phyloP scores from a whole-genome alignment of 345 rosid species.

The Brassica napus region DNA sequence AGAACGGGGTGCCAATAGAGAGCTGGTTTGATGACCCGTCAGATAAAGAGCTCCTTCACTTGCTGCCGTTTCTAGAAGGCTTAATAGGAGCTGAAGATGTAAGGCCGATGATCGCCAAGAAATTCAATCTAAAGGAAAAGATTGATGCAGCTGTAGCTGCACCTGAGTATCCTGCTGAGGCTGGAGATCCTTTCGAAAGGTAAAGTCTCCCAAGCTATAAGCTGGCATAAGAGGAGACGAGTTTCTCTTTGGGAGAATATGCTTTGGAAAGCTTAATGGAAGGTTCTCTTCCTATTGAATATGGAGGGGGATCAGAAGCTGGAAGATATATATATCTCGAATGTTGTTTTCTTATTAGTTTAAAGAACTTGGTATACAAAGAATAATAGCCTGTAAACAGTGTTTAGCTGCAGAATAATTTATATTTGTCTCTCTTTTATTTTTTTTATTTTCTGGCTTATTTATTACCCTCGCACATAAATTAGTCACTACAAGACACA shows the following conservation, averaged over 20 bases:
- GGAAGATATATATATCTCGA: constrained; percentile 5
- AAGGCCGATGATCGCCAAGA: constrained; percentile 76
- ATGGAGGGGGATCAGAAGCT: constrained; percentile 2
- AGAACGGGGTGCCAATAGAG: constrained; percentile 95
- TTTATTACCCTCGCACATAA: constrained; percentile 4
- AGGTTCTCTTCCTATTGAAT: constrained; percentile 10
- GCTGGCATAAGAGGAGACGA: neutral
- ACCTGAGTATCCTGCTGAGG: constrained; percentile 52
- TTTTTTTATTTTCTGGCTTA: neutral
- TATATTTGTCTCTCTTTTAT: constrained; percentile 7
- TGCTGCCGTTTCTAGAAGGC: constrained; percentile 91
- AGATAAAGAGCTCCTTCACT: constrained; percentile 75
- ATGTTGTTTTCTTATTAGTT: constrained; percentile 40
- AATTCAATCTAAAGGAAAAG: constrained; percentile 76
- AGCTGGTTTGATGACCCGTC: constrained; percentile 93
- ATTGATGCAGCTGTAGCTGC: constrained; percentile 62
- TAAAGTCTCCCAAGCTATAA: constrained; percentile 20
- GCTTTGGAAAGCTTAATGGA: constrained; percentile 17
- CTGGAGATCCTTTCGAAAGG: constrained; percentile 62
- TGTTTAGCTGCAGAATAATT: constrained; percentile 24
- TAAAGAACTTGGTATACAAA: constrained; percentile 36
- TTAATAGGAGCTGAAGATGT: constrained; percentile 88
- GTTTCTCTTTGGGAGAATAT: neutral
- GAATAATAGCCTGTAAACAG: constrained; percentile 26
- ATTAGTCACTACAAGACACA: neutral